Evolutionary conservation across 2,329 filamentous ascomycete genomes (phyloP), one percentile per base, ranked within the genome.

Genomic region (Pseudonectria buxi): DNA sequence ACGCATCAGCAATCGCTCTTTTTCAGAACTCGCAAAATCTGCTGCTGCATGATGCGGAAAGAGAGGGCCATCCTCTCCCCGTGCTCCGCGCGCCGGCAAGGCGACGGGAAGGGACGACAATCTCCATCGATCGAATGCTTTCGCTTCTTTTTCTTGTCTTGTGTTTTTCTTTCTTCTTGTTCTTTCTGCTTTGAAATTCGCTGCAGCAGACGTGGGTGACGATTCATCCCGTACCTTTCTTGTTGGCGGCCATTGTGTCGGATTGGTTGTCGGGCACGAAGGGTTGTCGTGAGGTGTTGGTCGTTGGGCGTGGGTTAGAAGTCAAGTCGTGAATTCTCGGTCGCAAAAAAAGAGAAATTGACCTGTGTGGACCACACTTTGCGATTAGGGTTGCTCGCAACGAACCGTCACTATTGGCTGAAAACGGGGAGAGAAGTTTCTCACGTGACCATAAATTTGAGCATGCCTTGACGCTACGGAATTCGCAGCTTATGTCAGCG

Each of bases 1-100:
- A 67, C 60, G 70, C 74, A 81, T 81, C 76, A 82, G 77, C 78
- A 82, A 78, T 80, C 77, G 78, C 78, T 69, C 77, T 78, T 69
- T 55, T 58, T 65, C 55, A 76, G 76, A 81, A 82, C 78, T 81
- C 78, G 78, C 78, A 82, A 82, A 77, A 74, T 78, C 77, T 81
- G 78, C 78, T 82, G 70, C 72, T 80, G 78, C 78, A 77, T 71
- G 69, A 72, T 76, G 72, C 72, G 61, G 47, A 44, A 32, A 42
- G 39, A 40, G 37, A 40, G 36, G 18, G 18, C 18, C 18, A 22
- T 22, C 18, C 18, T 22, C 18, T 22, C 18, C 18, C 18, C 18
- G 18, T 22, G 18, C 18, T n/a, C 18, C 18, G 18, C 18, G 18
- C 18, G 18, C 18, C 18, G 5, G 18, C 18, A 22, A 22, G 18